Conservation (phyloP, 495 filamentous ascomycete species). For the Neohortaea acidophila region DNA sequence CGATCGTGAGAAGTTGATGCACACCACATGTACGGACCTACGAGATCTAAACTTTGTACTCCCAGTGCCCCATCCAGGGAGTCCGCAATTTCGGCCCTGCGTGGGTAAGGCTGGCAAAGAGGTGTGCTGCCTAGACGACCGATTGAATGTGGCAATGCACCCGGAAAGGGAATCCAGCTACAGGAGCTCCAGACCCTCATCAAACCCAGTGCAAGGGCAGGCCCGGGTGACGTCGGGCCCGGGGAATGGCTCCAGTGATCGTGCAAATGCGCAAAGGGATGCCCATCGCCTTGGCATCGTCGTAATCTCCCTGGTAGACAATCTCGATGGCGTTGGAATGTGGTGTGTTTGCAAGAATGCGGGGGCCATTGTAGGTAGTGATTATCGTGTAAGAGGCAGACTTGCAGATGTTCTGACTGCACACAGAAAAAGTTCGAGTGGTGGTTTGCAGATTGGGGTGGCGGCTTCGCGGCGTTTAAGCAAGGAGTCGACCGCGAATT, state of each 20-base stretch:
- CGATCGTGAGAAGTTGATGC: too few relatives aligned
- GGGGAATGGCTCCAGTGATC: constrained; percentile 9
- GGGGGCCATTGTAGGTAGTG: too few relatives aligned
- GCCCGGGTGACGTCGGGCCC: constrained; percentile 10
- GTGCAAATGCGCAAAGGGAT: constrained; percentile 8
- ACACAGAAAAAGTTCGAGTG: too few relatives aligned
- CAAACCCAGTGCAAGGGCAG: constrained; percentile 11
- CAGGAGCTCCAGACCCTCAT: constrained; percentile 3
- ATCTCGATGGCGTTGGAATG: constrained; percentile 2
- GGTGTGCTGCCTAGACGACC: constrained; percentile 11
- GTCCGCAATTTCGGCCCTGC: constrained; percentile 16
- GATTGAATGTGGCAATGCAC: constrained; percentile 8
- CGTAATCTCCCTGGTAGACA: constrained; percentile 12
- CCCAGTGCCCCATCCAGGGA: too few relatives aligned
- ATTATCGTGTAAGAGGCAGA: too few relatives aligned
- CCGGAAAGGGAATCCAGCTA: constrained; percentile 3
- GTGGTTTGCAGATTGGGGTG: too few relatives aligned
- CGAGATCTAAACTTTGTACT: too few relatives aligned
- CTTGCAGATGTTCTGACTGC: too few relatives aligned
- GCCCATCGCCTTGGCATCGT: constrained; percentile 6
- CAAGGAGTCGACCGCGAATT: too few relatives aligned
- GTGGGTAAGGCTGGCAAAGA: constrained; percentile 6
- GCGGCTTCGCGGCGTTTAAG: too few relatives aligned
- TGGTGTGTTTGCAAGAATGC: too few relatives aligned
- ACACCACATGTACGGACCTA: too few relatives aligned